Conservation (phyloP, 192 early-diverging fungal species). For the Backusella mclennaniae region DNA sequence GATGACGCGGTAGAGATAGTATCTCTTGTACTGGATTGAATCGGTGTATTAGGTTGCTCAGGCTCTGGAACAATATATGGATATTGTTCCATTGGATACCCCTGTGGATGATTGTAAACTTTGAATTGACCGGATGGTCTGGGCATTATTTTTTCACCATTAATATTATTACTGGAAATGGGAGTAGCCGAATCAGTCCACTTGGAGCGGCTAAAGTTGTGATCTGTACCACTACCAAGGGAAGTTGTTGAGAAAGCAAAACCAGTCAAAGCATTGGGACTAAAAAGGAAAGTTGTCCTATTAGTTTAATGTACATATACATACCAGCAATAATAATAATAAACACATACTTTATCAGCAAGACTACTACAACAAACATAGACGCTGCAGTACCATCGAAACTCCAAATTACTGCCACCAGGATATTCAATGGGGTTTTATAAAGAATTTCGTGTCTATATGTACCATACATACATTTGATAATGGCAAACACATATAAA, state of each 20-base stretch:
- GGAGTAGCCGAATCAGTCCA: background rate
- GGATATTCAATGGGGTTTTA: background rate
- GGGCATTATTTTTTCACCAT: background rate
- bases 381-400: slow-evolving; percentile 6
- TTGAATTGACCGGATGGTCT: background rate
- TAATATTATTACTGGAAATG: background rate
- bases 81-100: background rate
- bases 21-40: background rate
- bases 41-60: background rate
- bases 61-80: background rate
- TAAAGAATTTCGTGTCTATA: background rate
- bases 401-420: background rate
- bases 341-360: background rate
- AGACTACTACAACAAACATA: background rate
- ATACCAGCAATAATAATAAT: background rate
- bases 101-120: background rate
- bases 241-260: background rate
- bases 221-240: background rate
- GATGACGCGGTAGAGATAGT: background rate
- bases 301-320: background rate
- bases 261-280: background rate
- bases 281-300: background rate
- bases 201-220: background rate
- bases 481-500: slow-evolving; percentile 11
- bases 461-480: slow-evolving; percentile 1